Evolutionary conservation across 139 green algal species (phyloP), one percentile per base, ranked within the genome.

Genomic region (Zygnema cylindricum): DNA sequence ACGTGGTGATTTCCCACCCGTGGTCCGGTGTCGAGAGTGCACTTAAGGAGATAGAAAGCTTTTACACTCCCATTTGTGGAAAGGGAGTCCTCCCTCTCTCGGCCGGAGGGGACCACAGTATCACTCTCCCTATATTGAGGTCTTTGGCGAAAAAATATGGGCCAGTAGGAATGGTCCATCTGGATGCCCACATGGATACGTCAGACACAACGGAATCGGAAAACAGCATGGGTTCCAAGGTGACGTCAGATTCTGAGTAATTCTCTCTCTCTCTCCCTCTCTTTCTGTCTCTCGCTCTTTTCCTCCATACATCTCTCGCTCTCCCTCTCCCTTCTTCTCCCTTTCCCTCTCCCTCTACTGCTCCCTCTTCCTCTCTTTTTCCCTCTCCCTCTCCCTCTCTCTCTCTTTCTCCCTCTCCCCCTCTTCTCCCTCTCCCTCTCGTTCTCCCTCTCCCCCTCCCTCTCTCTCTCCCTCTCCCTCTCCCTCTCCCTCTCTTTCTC

Each of bases 21-120:
- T 87, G 81, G 81, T 84, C 38, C 3, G 81, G 81, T 36, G 81
- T 87, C 7, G 43, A 83, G 49, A 85, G 49, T 41, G 81, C 81
- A 16, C 81, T 75, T 2, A 35, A 35, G 32, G 69, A 87, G 71
- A 88, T 88, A 22, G 69, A 88, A 2, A 25, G 63, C 2, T 88
- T 55, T 11, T 88, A 75, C 21, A 16, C 16, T 32, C 71, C 32
- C 7, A 87, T 88, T 42, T 49, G 30, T 55, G 83, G 7, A 2
- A 11, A 7, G 7, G 83, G 69, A 73, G 36, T 88, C 2, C 69
- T 25, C 3, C 83, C 83, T 41, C 35, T 88, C 30, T 86, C 83
- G 30, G 71, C 69, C 69, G 83, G 83, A 42, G 83, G 83, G 39
- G 83, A 88, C 69, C 83, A 88, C 83, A 86, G 32, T 69, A 86